Evolutionary conservation across 805 yeast genomes (phyloP).

Genomic region (Saccharomycopsis guyanensis): DNA sequence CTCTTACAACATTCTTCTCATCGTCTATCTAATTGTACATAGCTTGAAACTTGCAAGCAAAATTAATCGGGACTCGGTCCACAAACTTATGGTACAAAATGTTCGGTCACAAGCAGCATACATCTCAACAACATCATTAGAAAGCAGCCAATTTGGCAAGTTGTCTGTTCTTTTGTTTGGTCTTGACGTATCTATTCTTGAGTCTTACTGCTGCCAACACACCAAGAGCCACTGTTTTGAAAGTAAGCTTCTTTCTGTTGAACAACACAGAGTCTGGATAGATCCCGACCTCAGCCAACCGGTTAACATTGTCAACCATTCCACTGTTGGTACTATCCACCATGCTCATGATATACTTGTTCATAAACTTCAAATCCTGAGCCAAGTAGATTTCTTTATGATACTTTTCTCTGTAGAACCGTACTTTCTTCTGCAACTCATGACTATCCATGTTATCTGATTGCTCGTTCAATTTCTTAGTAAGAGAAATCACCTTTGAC

Average conservation of each 20-base stretch:
- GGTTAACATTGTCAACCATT: conserved; percentile 25
- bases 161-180: conserved; percentile 4
- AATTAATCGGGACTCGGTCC: too few relatives aligned
- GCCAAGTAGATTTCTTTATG: conserved; percentile 17
- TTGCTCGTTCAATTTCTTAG: not conserved
- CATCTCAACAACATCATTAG: too few relatives aligned
- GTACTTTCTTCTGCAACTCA: conserved; percentile 3
- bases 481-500: not conserved
- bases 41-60: too few relatives aligned
- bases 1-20: too few relatives aligned
- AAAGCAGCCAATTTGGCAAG: not conserved
- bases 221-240: conserved; percentile 24
- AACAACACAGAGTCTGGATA: conserved; percentile 24
- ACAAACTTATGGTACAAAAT: too few relatives aligned
- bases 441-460: not conserved
- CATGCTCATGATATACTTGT: conserved; percentile 25
- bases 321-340: conserved; percentile 26
- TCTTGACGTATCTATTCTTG: conserved; percentile 22
- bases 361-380: conserved; percentile 28
- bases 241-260: conserved; percentile 14
- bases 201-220: conserved; percentile 27
- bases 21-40: too few relatives aligned
- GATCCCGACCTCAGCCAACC: conserved; percentile 26
- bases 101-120: too few relatives aligned
- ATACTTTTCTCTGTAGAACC: conserved; percentile 18